Base-by-base conservation (phyloP, 2,329 filamentous ascomycete species). In the Bipolaris oryzae region DNA sequence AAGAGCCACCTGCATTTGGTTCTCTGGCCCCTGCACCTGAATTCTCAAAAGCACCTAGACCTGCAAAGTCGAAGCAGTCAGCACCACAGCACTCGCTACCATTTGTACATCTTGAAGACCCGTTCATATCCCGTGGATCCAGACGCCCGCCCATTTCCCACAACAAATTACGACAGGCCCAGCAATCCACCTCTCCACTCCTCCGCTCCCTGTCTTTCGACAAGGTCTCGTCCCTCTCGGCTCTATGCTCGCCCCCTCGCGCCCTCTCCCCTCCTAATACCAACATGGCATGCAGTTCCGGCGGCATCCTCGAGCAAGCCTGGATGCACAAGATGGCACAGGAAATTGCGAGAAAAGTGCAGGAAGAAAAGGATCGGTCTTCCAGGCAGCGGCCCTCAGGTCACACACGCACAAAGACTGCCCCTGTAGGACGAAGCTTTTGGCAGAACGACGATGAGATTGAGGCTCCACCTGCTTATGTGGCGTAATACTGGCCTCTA, bases 261-360 rank as follows among this genome's bases (percentile, higher is more conserved):
- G 43, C 61, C 3, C 48, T 69, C 3, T 69, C 67, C 3, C 69
- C 73, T 10, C 55, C 67, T 0, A 65, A 67, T 41, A 50, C 60
- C 16, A 68, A 74, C 34, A 58, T 58, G 44, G 62, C 64, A n/a
- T 56, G 62, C 11, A 60, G 61, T 37, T 71, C 69, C 0, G 63
- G 81, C 13, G 81, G 81, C 16, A 90, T 92, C 46, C 80, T 91
- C 23, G 89, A 92, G 73, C 89, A 92, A 74, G 91, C 90, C 2
- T 95, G 91, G 90, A 89, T 95, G 78, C 87, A 89, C 80, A 95
- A 96, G 80, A 95, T 99, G 86, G 93, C 94, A 5, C 89, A 88
- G 62, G 95, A 98, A 76, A 94, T 98, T 68, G 92, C 92, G 34
- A 83, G 88, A 48, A 89, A 91, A 53, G 92, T 96, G 63, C 91